These are phyloP conservation scores for Rhodomyrtus psidioides DNA, from an alignment of 441 rosid species.

Conservation along the genomic window DNA sequence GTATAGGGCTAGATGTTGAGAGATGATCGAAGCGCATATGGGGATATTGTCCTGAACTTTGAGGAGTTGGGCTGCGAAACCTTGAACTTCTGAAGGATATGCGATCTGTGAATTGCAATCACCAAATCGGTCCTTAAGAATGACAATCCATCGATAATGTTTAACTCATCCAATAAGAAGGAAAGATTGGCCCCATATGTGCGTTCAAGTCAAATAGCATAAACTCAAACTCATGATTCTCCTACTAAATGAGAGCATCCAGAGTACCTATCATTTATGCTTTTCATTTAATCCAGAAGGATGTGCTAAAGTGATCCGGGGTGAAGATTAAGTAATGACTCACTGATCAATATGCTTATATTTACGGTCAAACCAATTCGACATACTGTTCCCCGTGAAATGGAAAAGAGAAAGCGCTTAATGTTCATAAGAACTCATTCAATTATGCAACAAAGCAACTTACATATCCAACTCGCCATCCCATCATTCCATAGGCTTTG, in stretches of 20 bases:
- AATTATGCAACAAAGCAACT: constrained; percentile 15
- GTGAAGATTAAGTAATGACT: background rate
- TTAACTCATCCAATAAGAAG: background rate
- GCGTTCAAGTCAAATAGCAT: background rate
- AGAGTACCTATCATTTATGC: background rate
- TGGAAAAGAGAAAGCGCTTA: background rate
- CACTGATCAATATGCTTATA: background rate
- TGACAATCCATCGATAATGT: background rate
- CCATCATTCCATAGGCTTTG: constrained; percentile 99
- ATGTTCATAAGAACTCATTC: background rate
- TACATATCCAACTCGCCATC: constrained; percentile 99
- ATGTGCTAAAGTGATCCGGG: background rate
- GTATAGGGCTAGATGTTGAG: constrained; percentile 77
- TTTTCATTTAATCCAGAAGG: background rate
- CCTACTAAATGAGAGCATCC: background rate
- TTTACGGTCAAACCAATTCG: background rate
- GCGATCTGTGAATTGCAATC: constrained; percentile 55
- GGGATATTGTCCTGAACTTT: constrained; percentile 98
- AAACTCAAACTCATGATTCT: background rate
- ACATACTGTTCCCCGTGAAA: background rate
- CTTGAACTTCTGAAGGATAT: constrained; percentile 72
- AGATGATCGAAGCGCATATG: constrained; percentile 77
- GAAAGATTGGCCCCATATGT: background rate
- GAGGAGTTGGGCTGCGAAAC: constrained; percentile 57
- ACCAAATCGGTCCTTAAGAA: background rate